Conservation (phyloP, 129 eudicot species). For the Solidago caesia region DNA sequence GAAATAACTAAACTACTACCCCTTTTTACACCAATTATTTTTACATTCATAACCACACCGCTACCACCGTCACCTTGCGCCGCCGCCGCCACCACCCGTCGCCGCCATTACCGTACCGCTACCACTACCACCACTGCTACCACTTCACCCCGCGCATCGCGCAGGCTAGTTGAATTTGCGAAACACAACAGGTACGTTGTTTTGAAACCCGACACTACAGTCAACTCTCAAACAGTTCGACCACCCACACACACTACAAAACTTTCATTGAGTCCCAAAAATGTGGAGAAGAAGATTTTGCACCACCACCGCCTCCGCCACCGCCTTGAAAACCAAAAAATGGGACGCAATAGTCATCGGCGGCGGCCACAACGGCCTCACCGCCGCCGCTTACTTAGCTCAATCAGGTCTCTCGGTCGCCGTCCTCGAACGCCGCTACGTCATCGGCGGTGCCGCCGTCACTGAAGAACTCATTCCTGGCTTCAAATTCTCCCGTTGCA, state of each 20-base stretch:
- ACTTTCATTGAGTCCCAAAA: neutral
- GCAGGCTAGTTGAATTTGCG: too few species aligned
- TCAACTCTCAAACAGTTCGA: neutral
- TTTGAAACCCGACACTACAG: neutral
- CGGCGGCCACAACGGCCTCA: constrained; percentile 97
- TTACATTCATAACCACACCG: too few species aligned
- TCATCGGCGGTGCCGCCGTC: constrained; percentile 94
- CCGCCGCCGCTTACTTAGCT: constrained; percentile 94
- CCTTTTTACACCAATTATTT: too few species aligned
- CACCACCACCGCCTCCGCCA: constrained; percentile 18
- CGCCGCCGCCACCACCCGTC: too few species aligned
- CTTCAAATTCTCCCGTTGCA: constrained; percentile 93
- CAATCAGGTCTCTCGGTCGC: constrained; percentile 94
- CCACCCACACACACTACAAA: neutral
- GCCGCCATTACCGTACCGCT: too few species aligned
- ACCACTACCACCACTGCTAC: too few species aligned
- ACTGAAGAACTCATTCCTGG: constrained; percentile 94
- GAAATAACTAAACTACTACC: too few species aligned
- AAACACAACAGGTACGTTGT: neutral
- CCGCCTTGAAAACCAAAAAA: constrained; percentile 50
- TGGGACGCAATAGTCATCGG: constrained; percentile 95
- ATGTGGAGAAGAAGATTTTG: constrained; percentile 63
- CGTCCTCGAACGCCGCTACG: constrained; percentile 95
- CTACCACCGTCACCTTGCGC: too few species aligned
- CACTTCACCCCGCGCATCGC: too few species aligned